A percentile compares a stretch with the other conserved stretches of the same genome.
Conservation (phyloP, 768 basidiomycete genomes). For the Leccinum aurantiacum region DNA sequence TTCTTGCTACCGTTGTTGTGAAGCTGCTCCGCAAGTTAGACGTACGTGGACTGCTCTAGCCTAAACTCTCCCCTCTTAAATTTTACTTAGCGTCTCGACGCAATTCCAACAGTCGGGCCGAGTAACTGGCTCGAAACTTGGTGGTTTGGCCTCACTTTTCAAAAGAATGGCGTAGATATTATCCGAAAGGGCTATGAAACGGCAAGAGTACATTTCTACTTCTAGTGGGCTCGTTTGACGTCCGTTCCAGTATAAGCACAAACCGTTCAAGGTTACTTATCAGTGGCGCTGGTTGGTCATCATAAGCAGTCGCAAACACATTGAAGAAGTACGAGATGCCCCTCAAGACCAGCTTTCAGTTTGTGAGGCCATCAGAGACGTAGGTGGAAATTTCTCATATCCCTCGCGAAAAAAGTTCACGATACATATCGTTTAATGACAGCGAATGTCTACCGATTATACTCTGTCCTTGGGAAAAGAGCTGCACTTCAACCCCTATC, state of each 20-base stretch:
- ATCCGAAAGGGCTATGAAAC: not conserved
- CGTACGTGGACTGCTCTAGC: not conserved
- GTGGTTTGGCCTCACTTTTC: not conserved
- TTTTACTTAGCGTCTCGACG: not conserved
- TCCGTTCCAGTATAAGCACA: not conserved
- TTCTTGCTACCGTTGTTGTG: not conserved
- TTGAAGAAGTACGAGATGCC: conserved; percentile 42
- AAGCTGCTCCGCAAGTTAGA: not conserved
- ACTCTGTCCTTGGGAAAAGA: conserved; percentile 14
- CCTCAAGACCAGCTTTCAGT: conserved; percentile 40
- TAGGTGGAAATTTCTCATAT: conserved; percentile 16
- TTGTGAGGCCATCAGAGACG: conserved; percentile 32
- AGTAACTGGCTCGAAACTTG: conserved; percentile 38
- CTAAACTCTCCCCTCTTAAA: not conserved
- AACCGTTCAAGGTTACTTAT: not conserved
- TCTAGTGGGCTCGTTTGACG: not conserved
- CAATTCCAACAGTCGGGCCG: not conserved
- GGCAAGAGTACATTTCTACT: not conserved
- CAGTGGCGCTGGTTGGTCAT: conserved; percentile 15
- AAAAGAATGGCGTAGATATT: not conserved
- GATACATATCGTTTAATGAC: not conserved
- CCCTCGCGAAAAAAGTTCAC: not conserved
- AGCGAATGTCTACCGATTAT: conserved; percentile 37
- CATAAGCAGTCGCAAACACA: conserved; percentile 28
- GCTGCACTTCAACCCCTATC: conserved; percentile 19